Evolutionary conservation across 441 rosid species (phyloP), one percentile per base, ranked within the genome.

Genomic region (Syzygium syzygioides): DNA sequence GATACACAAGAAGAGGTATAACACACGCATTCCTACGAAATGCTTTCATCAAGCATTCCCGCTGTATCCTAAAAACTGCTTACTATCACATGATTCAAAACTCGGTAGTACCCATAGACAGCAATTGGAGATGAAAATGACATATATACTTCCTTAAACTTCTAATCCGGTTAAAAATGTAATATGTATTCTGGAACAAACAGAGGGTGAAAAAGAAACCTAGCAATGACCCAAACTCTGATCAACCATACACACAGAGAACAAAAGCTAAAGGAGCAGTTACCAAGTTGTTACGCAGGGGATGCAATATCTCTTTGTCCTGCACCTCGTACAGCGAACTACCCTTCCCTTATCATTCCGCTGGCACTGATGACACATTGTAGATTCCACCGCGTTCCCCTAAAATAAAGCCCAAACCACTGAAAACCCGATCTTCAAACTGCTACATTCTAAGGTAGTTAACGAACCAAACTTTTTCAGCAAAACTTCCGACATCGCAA

Each of bases 321-420:
- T 84, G 55, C 89, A 88, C 37, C 55, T 88, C 54, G 87, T 59
- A 66, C 89, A 88, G 60, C 54, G 71, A 55, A 66, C 89, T 37
- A 88, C 71, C 54, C 79, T 79, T 32, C 59, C 86, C 89, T 62
- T 85, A 56, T 88, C 86, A 41, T 76, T 88, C 86, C 86, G 76
- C 87, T 83, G 86, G 62, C 89, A 83, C 57, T 88, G 89, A 88
- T 88, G 89, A 54, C 87, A 84, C 89, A 88, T 84, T 37, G 68
- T 76, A 4, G 83, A 76, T 76, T 76, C 83, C 83, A 76, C 83
- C n/a, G 83, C 83, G 41, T 76, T 76, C n/a, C 83, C 83, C 83
- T 76, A 76, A 71, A 76, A 76, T 76, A 76, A 76, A 76, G 83
- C 83, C 52, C 83, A 76, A 25, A 41, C n/a, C 52, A 41, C 53